Conservation (phyloP, 768 basidiomycete genomes). For the Candolleomyces aberdarensis region DNA sequence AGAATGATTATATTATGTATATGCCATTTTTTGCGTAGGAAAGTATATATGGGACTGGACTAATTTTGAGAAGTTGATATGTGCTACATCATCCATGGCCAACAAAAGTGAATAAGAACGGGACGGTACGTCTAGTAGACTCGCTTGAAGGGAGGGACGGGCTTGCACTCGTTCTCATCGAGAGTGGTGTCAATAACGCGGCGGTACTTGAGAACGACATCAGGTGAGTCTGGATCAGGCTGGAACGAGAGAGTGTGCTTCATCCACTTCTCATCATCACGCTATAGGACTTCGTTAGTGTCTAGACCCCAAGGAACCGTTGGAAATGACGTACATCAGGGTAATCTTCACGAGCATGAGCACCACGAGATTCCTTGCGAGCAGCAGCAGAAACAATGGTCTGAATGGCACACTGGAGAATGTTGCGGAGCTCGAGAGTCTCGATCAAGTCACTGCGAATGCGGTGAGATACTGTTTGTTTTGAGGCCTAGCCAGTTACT, state of each 20-base stretch:
- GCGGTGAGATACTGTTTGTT: slow-evolving; percentile 2
- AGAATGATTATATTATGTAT: slow-evolving; percentile 3
- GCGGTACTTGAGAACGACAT: slow-evolving; percentile 90
- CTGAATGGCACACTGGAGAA: slow-evolving; percentile 93
- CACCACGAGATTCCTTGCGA: slow-evolving; percentile 96
- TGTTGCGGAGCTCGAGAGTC: slow-evolving; percentile 94
- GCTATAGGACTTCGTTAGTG: slow-evolving; percentile 30
- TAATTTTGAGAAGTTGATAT: not conserved
- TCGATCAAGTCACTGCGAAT: slow-evolving; percentile 84
- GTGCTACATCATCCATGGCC: not conserved
- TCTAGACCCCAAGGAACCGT: not conserved
- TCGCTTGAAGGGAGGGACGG: slow-evolving; percentile 97
- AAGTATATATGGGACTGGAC: slow-evolving; percentile 3
- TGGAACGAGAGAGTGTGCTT: slow-evolving; percentile 96
- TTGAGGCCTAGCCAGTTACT: slow-evolving; percentile 22
- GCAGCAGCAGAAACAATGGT: slow-evolving; percentile 92
- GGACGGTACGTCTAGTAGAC: slow-evolving; percentile 56
- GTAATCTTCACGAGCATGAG: slow-evolving; percentile 97
- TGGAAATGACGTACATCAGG: slow-evolving; percentile 64
- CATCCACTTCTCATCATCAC: slow-evolving; percentile 94
- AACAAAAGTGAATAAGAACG: not conserved
- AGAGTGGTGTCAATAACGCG: slow-evolving; percentile 81
- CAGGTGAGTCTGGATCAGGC: slow-evolving; percentile 66
- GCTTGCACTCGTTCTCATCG: slow-evolving; percentile 95
- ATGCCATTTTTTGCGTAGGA: slow-evolving; percentile 14